A percentile compares a stretch with the other conserved stretches of the same genome.
Evolutionary conservation across 805 yeast genomes (phyloP).

Genomic region (Spathaspora sp.): DNA sequence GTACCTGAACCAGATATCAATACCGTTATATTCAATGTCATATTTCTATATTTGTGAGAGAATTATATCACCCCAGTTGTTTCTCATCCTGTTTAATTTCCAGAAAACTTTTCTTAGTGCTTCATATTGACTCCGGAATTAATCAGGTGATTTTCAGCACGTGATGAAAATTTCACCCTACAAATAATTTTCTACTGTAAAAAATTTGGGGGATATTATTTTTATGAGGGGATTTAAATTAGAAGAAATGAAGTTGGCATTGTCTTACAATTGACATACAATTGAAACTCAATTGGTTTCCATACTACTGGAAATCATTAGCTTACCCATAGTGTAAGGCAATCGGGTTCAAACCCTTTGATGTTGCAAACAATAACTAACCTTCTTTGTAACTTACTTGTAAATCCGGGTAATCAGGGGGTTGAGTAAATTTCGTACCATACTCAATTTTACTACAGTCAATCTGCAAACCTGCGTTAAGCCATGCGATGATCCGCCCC

Average conservation of each 20-base stretch:
- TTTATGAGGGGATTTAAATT: neutral
- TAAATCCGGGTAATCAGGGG: neutral
- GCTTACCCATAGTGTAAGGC: too few species aligned
- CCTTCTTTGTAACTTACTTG: neutral
- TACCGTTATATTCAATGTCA: slow-evolving; percentile 49
- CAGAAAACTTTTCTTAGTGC: neutral
- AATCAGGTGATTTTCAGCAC: neutral
- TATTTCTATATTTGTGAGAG: neutral
- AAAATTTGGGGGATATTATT: too few species aligned
- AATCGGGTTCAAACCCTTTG: neutral
- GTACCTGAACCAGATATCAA: slow-evolving; percentile 94
- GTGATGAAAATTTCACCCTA: neutral
- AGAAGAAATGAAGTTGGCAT: neutral
- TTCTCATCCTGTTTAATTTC: neutral
- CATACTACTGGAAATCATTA: too few species aligned
- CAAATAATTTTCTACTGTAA: neutral
- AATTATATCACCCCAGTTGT: neutral
- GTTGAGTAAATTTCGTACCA: slow-evolving; percentile 10
- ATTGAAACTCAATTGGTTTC: neutral
- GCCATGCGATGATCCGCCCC: neutral
- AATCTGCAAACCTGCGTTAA: neutral
- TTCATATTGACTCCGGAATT: neutral
- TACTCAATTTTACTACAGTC: neutral
- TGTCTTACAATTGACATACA: neutral
- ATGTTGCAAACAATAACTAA: neutral